Evolutionary conservation across 345 rosid species (phyloP), one percentile per base, ranked within the genome.

Genomic region (Heritiera fomes): DNA sequence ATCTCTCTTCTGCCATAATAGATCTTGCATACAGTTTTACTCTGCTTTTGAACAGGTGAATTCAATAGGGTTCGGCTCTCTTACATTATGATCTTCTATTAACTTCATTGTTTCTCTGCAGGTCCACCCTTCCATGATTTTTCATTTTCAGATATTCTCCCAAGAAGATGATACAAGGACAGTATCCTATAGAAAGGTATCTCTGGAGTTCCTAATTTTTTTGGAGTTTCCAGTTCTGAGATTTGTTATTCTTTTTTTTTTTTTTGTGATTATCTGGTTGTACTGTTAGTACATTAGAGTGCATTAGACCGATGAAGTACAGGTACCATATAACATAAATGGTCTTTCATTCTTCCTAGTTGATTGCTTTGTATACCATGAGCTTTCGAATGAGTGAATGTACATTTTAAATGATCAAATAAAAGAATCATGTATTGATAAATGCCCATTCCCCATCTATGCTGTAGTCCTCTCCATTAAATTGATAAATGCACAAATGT

Each of bases 51-150:
- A 30, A 30, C 43, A 7, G 1, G 41, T 4, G n/a, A 49, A 49
- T 3, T 15, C 40, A 9, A 2, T 71, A 49, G 60, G 41, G 20
- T 1, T 65, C 70, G n/a, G 20, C 70, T 63, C 50, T 41, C 71
- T 5, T 4, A 7, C 50, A 10, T 8, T 41, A 43, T 28, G 40
- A 9, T 75, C 72, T 12, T 62, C 46, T 3, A 73, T 59, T 38
- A 52, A 55, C 43, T n/a, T 73, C 20, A 63, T 20, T 70, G 56
- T 13, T 66, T 64, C 56, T 59, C 71, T 81, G 84, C 92, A 95
- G 98, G 97, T 84, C 97, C 97, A 38, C 96, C 99, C 11, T 93
- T 92, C 85, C 98, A 92, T 83, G 97, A 95, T 82, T 95, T 89
- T 85, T 85, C 91, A 12, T 84, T 95, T 73, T 83, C 96, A 23